Conservation (phyloP, 305 asterid species). For the Fraxinus platypoda region DNA sequence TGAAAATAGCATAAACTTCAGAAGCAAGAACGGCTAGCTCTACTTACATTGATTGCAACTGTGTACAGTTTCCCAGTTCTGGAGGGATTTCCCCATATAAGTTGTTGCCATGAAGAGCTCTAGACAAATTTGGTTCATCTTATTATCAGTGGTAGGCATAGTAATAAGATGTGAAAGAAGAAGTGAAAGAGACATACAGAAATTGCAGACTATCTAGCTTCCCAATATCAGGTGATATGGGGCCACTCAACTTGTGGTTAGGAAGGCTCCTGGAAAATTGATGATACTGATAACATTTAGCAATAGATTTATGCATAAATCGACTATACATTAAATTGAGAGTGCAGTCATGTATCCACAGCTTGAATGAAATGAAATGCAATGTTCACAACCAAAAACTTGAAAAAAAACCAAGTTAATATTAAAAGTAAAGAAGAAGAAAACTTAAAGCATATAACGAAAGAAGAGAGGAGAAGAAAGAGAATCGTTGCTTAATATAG, state of each 20-base stretch:
- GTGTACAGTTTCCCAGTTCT: constrained; percentile 85
- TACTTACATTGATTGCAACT: constrained; percentile 83
- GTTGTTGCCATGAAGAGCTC: constrained; percentile 90
- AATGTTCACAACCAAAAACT: not conserved
- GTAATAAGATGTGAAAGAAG: constrained; percentile 20
- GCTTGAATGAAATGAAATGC: not conserved
- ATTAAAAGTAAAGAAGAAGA: constrained; percentile 7
- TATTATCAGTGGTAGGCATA: constrained; percentile 23
- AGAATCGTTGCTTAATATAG: not conserved
- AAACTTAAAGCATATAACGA: not conserved
- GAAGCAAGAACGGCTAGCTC: constrained; percentile 10
- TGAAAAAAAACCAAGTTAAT: constrained; percentile 7
- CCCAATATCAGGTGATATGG: constrained; percentile 81
- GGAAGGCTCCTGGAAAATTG: constrained; percentile 79
- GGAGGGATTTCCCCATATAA: constrained; percentile 87
- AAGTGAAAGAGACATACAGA: constrained; percentile 55
- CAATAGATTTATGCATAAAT: constrained; percentile 19
- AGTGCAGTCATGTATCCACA: not conserved
- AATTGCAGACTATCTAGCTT: constrained; percentile 78
- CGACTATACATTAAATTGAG: not conserved
- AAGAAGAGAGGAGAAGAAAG: not conserved
- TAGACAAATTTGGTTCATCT: constrained; percentile 37
- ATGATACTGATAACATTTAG: constrained; percentile 24
- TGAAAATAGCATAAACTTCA: constrained; percentile 17
- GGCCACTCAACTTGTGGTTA: constrained; percentile 86